Conservation (phyloP, 1,284 basidiomycete species). For the Boletellus deceptivus region DNA sequence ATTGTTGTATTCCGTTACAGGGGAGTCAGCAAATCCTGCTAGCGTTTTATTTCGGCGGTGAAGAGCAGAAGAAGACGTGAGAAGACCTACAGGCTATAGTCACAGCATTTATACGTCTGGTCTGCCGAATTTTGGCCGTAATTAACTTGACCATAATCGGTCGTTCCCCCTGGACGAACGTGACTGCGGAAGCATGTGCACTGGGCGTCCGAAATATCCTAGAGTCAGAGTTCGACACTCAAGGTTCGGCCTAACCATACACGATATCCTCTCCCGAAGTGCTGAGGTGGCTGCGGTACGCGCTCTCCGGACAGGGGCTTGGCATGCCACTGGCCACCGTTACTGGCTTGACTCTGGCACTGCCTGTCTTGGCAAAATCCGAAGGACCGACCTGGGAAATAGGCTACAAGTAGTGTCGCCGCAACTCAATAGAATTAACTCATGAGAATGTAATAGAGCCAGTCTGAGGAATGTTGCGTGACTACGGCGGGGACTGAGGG, state of each 20-base stretch:
- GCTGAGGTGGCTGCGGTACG: background rate
- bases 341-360: background rate
- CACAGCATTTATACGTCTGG: conserved; percentile 18
- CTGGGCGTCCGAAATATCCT: background rate
- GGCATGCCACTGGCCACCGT: background rate
- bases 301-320: too few relatives aligned
- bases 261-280: conserved; percentile 1
- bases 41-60: conserved; percentile 9
- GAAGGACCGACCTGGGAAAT: background rate
- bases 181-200: background rate
- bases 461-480: background rate
- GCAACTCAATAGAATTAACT: background rate
- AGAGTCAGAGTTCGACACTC: background rate
- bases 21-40: conserved; percentile 3
- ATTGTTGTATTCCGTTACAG: conserved; percentile 13
- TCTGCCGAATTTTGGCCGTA: background rate
- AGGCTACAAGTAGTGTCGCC: too few relatives aligned
- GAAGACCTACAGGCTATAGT: conserved; percentile 7
- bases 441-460: conserved; percentile 6
- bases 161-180: background rate
- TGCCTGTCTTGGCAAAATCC: too few relatives aligned
- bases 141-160: conserved; percentile 10
- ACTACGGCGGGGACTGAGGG: background rate
- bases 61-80: conserved; percentile 18
- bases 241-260: conserved; percentile 1